A percentile compares a stretch with the other conserved stretches of the same genome.
These are phyloP conservation scores for Gossypium gossypioides DNA, from an alignment of 441 rosid genomes.

Conservation along the genomic window DNA sequence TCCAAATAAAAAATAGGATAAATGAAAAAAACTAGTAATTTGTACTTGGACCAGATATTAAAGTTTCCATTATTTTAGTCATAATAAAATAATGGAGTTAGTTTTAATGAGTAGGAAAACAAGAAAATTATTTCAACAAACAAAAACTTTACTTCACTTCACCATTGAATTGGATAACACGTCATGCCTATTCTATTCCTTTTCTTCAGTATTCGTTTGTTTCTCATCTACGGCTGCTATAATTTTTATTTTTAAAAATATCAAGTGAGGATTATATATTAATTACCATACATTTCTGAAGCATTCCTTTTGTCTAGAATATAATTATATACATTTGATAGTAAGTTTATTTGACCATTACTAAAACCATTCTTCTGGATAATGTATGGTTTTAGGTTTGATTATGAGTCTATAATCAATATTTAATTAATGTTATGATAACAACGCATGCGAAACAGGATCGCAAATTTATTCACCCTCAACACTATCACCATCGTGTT, in stretches of 20 bases:
- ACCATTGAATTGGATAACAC: constrained; percentile 25
- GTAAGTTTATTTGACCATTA: not conserved
- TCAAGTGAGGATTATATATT: not conserved
- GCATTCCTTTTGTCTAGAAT: not conserved
- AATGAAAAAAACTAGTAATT: constrained; percentile 7
- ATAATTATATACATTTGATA: too few relatives aligned
- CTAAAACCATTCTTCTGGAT: not conserved
- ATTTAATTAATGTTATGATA: not conserved
- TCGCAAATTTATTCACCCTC: too few relatives aligned
- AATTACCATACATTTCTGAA: not conserved
- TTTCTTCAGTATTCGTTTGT: not conserved
- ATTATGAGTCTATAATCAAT: not conserved
- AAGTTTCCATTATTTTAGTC: constrained; percentile 7
- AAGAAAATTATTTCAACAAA: constrained; percentile 18
- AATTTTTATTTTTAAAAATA: not conserved
- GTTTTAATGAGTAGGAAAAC: constrained; percentile 16
- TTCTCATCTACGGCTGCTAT: not conserved
- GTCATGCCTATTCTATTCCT: constrained; percentile 16
- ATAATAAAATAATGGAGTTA: constrained; percentile 20
- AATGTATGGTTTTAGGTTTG: not conserved
- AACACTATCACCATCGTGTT: too few relatives aligned
- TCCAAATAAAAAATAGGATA: not conserved
- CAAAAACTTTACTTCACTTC: constrained; percentile 35
- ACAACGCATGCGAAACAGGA: too few relatives aligned
- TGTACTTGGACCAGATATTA: constrained; percentile 10